Conservation (phyloP, 495 filamentous ascomycete genomes). For the Daldinia concentrica region DNA sequence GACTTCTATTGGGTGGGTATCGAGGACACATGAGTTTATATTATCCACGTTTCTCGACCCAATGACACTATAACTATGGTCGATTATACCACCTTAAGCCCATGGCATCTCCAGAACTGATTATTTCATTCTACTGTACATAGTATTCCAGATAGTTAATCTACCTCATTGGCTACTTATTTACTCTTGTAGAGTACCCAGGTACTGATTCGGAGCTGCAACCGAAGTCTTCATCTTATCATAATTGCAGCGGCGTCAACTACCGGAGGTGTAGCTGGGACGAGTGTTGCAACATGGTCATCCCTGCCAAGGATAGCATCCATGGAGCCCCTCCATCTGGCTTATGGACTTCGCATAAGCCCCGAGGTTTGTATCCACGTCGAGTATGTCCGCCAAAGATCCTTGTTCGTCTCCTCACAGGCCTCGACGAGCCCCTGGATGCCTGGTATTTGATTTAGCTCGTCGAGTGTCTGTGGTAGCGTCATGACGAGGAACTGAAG, state of each 20-base stretch:
- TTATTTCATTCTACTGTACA: too few species aligned
- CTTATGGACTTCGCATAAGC: neutral
- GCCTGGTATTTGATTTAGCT: constrained; percentile 10
- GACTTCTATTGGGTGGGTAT: neutral
- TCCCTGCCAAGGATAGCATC: neutral
- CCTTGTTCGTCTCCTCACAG: neutral
- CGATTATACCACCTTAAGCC: neutral
- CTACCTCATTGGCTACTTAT: too few species aligned
- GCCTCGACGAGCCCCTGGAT: constrained; percentile 4
- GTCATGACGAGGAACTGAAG: constrained; percentile 7
- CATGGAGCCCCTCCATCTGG: neutral
- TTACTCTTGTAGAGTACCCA: too few species aligned
- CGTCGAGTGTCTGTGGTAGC: constrained; percentile 15
- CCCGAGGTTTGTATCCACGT: neutral
- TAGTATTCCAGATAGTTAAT: too few species aligned
- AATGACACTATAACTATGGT: neutral
- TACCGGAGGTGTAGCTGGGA: neutral
- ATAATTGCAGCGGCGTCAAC: neutral
- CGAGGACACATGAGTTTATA: neutral
- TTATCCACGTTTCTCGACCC: too few species aligned
- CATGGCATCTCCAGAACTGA: too few species aligned
- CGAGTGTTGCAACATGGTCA: neutral
- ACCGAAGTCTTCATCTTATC: neutral
- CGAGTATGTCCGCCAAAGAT: constrained; percentile 12
- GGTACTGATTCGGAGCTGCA: neutral